Conservation (phyloP, 345 rosid genomes). For the Eucalyptus albens region DNA sequence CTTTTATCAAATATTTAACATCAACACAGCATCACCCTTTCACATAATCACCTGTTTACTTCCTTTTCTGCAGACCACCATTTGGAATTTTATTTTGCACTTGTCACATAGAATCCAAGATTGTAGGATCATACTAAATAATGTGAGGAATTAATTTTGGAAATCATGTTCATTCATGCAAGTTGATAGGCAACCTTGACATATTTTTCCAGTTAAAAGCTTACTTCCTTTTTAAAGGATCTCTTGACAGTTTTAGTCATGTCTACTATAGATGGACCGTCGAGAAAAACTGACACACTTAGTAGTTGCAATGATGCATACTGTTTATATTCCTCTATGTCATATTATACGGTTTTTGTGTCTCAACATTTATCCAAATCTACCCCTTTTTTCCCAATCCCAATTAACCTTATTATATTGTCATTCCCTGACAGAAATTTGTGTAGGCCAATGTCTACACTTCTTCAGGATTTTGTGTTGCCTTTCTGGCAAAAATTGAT, state of each 20-base stretch:
- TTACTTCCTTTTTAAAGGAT: background rate
- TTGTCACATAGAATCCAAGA: background rate
- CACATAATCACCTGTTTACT: background rate
- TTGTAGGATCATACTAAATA: background rate
- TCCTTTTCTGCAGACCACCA: background rate
- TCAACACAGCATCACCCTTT: background rate
- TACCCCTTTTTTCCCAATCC: background rate
- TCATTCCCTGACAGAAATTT: background rate
- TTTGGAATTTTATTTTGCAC: background rate
- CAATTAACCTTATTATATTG: background rate
- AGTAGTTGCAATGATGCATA: background rate
- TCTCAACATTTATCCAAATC: background rate
- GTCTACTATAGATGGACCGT: background rate
- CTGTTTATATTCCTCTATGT: background rate
- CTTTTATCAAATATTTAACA: background rate
- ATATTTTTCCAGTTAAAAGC: background rate
- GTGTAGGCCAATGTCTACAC: slow-evolving; percentile 63
- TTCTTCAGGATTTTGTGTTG: slow-evolving; percentile 61
- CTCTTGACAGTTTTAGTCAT: background rate
- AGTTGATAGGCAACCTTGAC: background rate
- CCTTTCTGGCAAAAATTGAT: slow-evolving; percentile 72
- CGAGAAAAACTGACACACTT: background rate
- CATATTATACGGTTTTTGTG: background rate
- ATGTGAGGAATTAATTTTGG: background rate
- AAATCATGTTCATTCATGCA: background rate